Percentiles rank a stretch among this genome's conserved stretches.
Evolutionary conservation across 2,329 filamentous ascomycete species (phyloP).

Genomic region (Piedraia hortae): DNA sequence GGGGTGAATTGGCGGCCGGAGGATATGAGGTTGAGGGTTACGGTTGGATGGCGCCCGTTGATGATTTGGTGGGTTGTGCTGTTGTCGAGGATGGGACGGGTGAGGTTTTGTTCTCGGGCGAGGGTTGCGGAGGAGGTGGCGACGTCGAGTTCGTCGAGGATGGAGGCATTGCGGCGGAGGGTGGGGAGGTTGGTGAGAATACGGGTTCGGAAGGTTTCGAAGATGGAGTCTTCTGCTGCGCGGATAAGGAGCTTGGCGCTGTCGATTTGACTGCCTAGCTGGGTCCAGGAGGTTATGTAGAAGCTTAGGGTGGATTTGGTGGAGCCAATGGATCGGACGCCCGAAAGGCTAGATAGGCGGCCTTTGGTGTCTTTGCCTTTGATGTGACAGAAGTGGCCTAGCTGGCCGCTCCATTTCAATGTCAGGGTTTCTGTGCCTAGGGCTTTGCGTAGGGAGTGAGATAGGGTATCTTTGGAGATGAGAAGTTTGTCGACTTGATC

Average conservation of each 20-base stretch:
- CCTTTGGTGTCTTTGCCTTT: constrained; percentile 45
- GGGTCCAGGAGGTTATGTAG: constrained; percentile 59
- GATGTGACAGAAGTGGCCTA: constrained; percentile 78
- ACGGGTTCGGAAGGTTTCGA: constrained; percentile 41
- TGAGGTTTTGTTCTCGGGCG: constrained; percentile 44
- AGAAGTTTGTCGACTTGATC: constrained; percentile 31
- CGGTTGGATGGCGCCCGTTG: constrained; percentile 73
- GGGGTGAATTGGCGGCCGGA: constrained; percentile 58
- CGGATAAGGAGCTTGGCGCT: constrained; percentile 51
- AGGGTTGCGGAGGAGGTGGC: constrained; percentile 60
- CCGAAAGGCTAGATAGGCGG: constrained; percentile 16
- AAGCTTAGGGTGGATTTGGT: constrained; percentile 69
- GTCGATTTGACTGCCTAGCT: constrained; percentile 54
- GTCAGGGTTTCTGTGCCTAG: constrained; percentile 33
- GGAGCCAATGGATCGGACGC: constrained; percentile 35
- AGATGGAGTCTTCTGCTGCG: constrained; percentile 58
- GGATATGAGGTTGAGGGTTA: constrained; percentile 54
- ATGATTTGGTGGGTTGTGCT: constrained; percentile 43
- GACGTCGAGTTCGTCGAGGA: constrained; percentile 82
- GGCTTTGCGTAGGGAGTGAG: constrained; percentile 30
- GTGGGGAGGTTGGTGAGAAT: constrained; percentile 64
- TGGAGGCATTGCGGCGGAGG: constrained; percentile 65
- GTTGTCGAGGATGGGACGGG: constrained; percentile 43
- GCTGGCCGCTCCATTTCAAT: constrained; percentile 60
- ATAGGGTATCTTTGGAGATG: constrained; percentile 32